These are phyloP conservation scores for Clitopilus passeckerianus DNA, from an alignment of 768 basidiomycete genomes.

Conservation along the genomic window DNA sequence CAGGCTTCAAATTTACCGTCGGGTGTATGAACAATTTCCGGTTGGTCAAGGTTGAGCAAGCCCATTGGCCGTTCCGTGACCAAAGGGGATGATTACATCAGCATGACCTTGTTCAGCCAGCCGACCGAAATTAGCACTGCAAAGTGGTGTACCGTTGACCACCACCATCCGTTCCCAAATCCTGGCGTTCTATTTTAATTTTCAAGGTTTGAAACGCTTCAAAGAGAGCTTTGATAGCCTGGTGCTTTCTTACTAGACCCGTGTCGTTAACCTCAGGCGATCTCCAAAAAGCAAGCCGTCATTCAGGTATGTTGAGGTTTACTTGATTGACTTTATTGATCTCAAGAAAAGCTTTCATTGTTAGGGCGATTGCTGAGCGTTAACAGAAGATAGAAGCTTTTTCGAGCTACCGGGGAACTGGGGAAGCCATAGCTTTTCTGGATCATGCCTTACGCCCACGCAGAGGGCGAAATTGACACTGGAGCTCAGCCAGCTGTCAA, in stretches of 20 bases:
- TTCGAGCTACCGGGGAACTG: neutral
- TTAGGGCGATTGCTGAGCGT: neutral
- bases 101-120: neutral
- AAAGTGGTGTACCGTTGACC: neutral
- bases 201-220: neutral
- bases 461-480: conserved; percentile 39
- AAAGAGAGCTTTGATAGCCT: neutral
- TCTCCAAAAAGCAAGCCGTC: no score
- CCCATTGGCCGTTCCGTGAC: neutral
- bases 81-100: neutral
- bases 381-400: neutral
- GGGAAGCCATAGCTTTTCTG: neutral
- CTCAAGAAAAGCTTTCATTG: neutral
- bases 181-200: neutral
- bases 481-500: conserved; percentile 58
- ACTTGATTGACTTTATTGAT: no score
- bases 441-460: conserved; percentile 3
- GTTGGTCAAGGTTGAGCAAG: no score
- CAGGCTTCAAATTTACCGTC: no score
- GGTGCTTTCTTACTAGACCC: neutral
- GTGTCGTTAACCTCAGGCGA: no score
- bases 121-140: neutral
- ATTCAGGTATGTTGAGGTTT: no score
- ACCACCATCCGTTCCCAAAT: neutral
- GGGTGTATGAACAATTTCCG: no score